These are phyloP conservation scores for Scopulariopsis brevicaulis DNA, from an alignment of 2,329 filamentous ascomycete species.

Conservation along the genomic window DNA sequence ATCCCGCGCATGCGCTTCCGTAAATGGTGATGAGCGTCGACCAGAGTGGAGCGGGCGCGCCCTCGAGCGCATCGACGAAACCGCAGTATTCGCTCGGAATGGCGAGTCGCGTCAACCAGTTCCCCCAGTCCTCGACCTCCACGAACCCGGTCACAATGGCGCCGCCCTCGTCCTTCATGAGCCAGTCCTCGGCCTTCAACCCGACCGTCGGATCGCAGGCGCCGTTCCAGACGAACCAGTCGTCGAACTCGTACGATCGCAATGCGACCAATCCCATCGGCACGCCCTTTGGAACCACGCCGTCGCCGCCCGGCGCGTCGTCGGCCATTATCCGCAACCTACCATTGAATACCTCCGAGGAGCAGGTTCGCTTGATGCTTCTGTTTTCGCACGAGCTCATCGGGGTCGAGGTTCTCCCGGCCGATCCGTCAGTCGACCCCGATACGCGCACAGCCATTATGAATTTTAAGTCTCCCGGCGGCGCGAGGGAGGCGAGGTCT, in stretches of 20 bases:
- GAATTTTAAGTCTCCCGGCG: constrained; percentile 38
- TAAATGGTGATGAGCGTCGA: constrained; percentile 18
- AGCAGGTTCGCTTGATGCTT: constrained; percentile 43
- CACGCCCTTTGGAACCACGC: constrained; percentile 17
- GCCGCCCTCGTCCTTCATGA: not conserved
- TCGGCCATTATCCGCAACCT: constrained; percentile 41
- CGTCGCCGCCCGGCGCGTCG: constrained; percentile 11
- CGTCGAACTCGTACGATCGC: constrained; percentile 21
- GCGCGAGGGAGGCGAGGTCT: constrained; percentile 43
- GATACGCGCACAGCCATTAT: constrained; percentile 40
- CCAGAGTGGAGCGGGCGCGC: constrained; percentile 11
- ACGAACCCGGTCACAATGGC: constrained; percentile 1
- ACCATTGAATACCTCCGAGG: constrained; percentile 39
- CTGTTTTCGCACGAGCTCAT: constrained; percentile 45
- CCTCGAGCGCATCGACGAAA: constrained; percentile 14
- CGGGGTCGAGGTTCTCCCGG: constrained; percentile 36
- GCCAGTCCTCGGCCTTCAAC: not conserved
- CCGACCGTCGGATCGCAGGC: not conserved
- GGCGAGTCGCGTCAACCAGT: not conserved
- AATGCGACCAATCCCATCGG: constrained; percentile 28
- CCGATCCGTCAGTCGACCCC: constrained; percentile 35
- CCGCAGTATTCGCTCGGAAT: constrained; percentile 5
- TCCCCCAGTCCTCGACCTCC: not conserved
- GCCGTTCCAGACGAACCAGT: constrained; percentile 1
- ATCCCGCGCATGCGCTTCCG: constrained; percentile 15